Percentiles rank a stretch among this genome's conserved stretches.
phyloP scores from a whole-genome alignment of 2,329 filamentous ascomycete genomes.

The Pseudogymnoascus sp. region DNA sequence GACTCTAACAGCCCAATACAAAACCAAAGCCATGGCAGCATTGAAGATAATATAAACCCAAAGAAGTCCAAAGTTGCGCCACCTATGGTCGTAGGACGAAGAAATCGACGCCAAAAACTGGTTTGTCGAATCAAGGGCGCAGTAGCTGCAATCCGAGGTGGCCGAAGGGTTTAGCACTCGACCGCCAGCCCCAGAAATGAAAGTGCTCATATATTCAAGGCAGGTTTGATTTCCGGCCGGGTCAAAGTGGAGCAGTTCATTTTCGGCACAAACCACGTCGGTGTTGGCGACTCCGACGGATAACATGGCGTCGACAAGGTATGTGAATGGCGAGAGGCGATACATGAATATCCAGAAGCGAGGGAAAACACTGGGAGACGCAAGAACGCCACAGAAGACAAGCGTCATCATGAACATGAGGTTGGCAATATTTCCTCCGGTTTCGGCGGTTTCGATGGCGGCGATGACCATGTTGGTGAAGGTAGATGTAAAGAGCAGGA shows the following conservation, averaged over 20 bases:
- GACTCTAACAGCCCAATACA: constrained; percentile 44
- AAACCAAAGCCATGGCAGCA: constrained; percentile 38
- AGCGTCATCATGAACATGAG: constrained; percentile 64
- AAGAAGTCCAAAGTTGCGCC: constrained; percentile 59
- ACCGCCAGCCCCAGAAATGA: constrained; percentile 30
- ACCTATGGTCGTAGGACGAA: constrained; percentile 49
- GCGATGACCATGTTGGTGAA: constrained; percentile 75
- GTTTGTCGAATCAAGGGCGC: constrained; percentile 43
- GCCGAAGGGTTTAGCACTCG: constrained; percentile 11
- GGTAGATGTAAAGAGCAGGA: constrained; percentile 73
- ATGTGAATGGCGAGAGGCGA: constrained; percentile 72
- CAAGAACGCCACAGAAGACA: constrained; percentile 67
- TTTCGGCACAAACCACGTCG: constrained; percentile 54
- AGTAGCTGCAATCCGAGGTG: constrained; percentile 42
- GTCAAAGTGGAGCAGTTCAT: constrained; percentile 60
- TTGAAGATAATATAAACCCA: constrained; percentile 51
- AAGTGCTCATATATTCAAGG: constrained; percentile 46
- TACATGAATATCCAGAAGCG: constrained; percentile 83
- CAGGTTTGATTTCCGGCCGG: constrained; percentile 53
- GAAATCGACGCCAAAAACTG: constrained; percentile 39
- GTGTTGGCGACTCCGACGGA: constrained; percentile 62
- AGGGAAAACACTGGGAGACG: constrained; percentile 52
- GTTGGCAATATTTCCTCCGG: constrained; percentile 67
- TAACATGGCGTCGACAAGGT: constrained; percentile 65
- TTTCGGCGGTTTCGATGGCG: constrained; percentile 70